Base-by-base conservation (phyloP, 352 stramenopile species). In the Pythium oligandrum region DNA sequence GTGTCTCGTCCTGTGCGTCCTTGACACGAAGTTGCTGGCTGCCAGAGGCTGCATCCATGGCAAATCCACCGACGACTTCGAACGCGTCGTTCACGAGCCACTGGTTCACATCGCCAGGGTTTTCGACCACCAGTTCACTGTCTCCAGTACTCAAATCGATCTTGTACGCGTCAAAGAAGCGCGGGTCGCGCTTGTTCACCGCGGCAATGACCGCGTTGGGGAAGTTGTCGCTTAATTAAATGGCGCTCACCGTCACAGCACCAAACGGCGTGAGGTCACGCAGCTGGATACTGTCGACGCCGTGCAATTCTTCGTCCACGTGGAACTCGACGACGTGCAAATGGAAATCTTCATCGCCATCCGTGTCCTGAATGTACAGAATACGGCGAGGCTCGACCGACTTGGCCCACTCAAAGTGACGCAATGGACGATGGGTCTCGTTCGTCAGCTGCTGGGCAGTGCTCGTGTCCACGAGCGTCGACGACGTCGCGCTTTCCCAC, bases 301-400 rank as follows among this genome's bases (percentile, higher is more conserved):
- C 51, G 43, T 66, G 53, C 17, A 26, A 26, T 1, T n/a, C 11
- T 6, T 51, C 56, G 31, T 79, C 64, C 3, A 68, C 38, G 12
- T 64, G 34, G 44, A 80, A 75, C 40, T 80, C 70, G 9, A 61
- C 68, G 6, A 66, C 57, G 51, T 71, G 64, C 30, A 81, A 51
- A 44, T 81, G 71, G 58, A 75, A 77, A 48, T 75, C 65, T 57
- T 80, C 70, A 48, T 80, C 64, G 50, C 70, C 70, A 45, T 46
- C 55, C 47, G 71, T 64, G 58, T 78, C 67, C 44, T 80, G 67
- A 1, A 78, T 49, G 56, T 75, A 79, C 36, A 78, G 55, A 7
- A 79, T 46, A 10, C 66, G 69, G 30, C 56, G 60, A 9, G 47
- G 51, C 4, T 49, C 60, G 33, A 56, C 37, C 40, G 61, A 70